Base-by-base conservation (phyloP, 2,329 filamentous ascomycete species). In the Fusarium cicatricum region DNA sequence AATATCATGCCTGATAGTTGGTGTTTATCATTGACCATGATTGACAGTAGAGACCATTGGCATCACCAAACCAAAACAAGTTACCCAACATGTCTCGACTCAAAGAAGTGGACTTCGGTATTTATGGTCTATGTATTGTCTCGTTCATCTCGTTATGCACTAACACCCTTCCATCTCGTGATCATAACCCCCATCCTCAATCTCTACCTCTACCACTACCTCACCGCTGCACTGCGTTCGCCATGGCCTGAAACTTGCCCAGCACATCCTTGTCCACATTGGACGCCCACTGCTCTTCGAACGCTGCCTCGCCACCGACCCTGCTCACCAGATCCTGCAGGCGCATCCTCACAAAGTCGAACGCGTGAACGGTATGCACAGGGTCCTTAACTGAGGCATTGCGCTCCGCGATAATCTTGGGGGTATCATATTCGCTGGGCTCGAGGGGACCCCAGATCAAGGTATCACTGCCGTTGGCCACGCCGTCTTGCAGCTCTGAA, bases 191-290 rank as follows among this genome's bases (percentile, higher is more conserved):
- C 34, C 33, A 39, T 36, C 31, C 31, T 23, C 39, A 47, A 49
- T 17, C 34, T 37, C 44, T 21, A 34, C 33, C 23, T 31, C 26
- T 40, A n/a, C n/a, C n/a, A n/a, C 15, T 21, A 7, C 23, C 34
- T 17, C 49, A 55, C 47, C 58, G 66, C 42, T 67, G 59, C 38
- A 58, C 62, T 15, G 52, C 61, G 17, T 64, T 66, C 11, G 68
- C 66, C 55, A 76, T 65, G 12, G 64, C 61, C 47, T 70, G 69
- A 70, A 92, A 94, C n/a, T 80, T 84, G 11, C 78, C 78, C 58
- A 94, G 66, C 14, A 93, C 83, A 55, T 92, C 87, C 64, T 81
- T 82, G 72, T 95, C 91, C 21, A 95, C 89, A 59, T 92, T 90
- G n/a, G 80, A 80, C 12, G 86, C 74, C 85, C 88, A 93, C 44